Percentiles rank a stretch among this genome's conserved stretches.
phyloP scores from a whole-genome alignment of 257 asterid species.

The Lavandula angustifolia region DNA sequence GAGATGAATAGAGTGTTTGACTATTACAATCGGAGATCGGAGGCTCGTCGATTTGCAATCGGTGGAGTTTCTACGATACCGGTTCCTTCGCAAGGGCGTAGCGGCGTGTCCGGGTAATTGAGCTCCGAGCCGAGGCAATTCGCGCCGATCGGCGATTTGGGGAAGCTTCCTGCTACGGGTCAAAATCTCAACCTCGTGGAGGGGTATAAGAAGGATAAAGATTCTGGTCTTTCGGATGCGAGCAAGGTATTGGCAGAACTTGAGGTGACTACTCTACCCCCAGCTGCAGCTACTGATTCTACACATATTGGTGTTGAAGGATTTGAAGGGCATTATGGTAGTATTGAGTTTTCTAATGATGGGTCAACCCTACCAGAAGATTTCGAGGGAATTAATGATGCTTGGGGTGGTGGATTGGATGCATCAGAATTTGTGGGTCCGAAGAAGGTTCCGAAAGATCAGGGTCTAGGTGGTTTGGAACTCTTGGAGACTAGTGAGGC shows the following conservation, averaged over 20 bases:
- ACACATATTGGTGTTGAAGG: slow-evolving; percentile 97
- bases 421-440: slow-evolving; percentile 87
- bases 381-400: slow-evolving; percentile 90
- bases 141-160: too few relatives aligned
- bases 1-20: too few relatives aligned
- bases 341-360: slow-evolving; percentile 80
- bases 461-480: slow-evolving; percentile 97
- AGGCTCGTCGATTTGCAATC: too few relatives aligned
- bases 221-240: slow-evolving; percentile 55
- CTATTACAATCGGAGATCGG: too few relatives aligned
- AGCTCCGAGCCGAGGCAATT: too few relatives aligned
- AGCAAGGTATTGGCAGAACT: slow-evolving; percentile 86
- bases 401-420: slow-evolving; percentile 99
- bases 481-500: slow-evolving; percentile 77
- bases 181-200: too few relatives aligned
- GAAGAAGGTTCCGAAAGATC: slow-evolving; percentile 73
- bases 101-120: too few relatives aligned
- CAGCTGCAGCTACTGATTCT: slow-evolving; percentile 89
- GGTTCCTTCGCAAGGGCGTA: too few relatives aligned
- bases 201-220: slow-evolving; percentile 94
- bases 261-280: slow-evolving; percentile 83
- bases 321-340: slow-evolving; percentile 95
- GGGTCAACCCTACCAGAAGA: slow-evolving; percentile 82
- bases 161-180: too few relatives aligned
- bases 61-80: too few relatives aligned